Conservation (phyloP, 345 rosid genomes). For the Eucalyptus leucophloia region DNA sequence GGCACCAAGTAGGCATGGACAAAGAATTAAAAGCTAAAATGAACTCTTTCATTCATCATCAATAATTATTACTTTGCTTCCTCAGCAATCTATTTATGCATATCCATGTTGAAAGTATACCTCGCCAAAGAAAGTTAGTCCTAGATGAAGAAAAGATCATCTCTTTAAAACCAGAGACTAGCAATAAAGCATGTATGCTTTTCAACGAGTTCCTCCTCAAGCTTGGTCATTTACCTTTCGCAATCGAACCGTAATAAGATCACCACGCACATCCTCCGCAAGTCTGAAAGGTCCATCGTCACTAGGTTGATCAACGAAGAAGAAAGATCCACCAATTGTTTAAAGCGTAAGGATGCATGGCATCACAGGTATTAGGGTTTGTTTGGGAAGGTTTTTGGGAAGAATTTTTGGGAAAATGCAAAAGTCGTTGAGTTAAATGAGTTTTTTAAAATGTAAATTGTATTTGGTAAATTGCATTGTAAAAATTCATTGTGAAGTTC, state of each 20-base stretch:
- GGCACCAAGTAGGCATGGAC: neutral
- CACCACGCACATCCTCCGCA: neutral
- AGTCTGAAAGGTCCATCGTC: neutral
- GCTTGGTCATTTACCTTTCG: neutral
- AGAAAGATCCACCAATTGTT: neutral
- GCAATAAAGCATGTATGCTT: neutral
- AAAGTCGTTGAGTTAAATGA: rapidly evolving
- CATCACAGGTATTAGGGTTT: neutral
- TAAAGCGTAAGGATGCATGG: neutral
- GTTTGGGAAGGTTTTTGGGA: rapidly evolving
- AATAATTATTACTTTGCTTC: neutral
- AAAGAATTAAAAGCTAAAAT: neutral
- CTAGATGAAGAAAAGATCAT: neutral
- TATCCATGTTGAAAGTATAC: neutral
- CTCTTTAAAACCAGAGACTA: neutral
- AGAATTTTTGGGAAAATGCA: rapidly evolving
- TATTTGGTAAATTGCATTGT: no score
- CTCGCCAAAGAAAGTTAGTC: neutral
- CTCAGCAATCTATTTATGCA: neutral
- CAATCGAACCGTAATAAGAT: neutral
- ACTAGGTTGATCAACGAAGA: neutral
- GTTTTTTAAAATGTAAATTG: no score
- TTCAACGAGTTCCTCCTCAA: neutral
- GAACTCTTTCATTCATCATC: neutral
- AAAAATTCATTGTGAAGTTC: rapidly evolving